Percentiles rank a stretch among this genome's conserved stretches.
phyloP scores from a whole-genome alignment of 305 asterid genomes.

The Petunia hybrid region DNA sequence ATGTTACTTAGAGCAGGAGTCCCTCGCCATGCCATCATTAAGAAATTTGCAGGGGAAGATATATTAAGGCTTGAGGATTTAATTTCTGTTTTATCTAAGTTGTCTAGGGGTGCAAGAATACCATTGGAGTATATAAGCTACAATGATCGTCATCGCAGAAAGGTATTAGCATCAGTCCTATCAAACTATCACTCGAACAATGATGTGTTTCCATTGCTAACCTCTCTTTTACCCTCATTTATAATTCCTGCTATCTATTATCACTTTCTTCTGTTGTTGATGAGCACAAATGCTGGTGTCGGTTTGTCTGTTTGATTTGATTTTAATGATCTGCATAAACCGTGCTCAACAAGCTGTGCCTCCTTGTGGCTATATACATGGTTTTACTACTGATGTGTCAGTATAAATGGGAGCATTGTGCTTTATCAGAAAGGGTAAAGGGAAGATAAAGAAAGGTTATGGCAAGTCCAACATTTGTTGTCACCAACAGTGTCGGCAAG shows the following conservation, averaged over 20 bases:
- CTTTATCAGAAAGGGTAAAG: slow-evolving; percentile 16
- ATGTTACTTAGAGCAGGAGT: slow-evolving; percentile 98
- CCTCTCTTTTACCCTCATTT: neutral
- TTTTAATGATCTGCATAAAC: neutral
- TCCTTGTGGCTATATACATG: neutral
- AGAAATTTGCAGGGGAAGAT: slow-evolving; percentile 95
- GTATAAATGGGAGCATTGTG: neutral
- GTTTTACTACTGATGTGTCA: neutral
- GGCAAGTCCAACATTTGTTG: neutral
- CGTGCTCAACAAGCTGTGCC: slow-evolving; percentile 9
- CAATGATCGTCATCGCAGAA: slow-evolving; percentile 93
- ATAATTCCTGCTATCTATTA: slow-evolving; percentile 7
- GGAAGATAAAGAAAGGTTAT: slow-evolving; percentile 23
- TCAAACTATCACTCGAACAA: neutral
- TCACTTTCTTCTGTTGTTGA: neutral
- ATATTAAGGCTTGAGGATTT: slow-evolving; percentile 87
- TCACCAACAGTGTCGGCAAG: slow-evolving; percentile 3
- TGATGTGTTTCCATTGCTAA: neutral
- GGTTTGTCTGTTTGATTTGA: slow-evolving; percentile 21
- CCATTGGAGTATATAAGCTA: slow-evolving; percentile 91
- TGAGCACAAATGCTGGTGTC: neutral
- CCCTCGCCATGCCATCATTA: slow-evolving; percentile 94
- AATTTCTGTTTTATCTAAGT: slow-evolving; percentile 74
- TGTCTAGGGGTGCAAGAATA: slow-evolving; percentile 95
- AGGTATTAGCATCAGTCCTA: slow-evolving; percentile 56